Evolutionary conservation across 805 yeast genomes (phyloP), one percentile per base, ranked within the genome.

Genomic region (Scheffersomyces amazonensis): DNA sequence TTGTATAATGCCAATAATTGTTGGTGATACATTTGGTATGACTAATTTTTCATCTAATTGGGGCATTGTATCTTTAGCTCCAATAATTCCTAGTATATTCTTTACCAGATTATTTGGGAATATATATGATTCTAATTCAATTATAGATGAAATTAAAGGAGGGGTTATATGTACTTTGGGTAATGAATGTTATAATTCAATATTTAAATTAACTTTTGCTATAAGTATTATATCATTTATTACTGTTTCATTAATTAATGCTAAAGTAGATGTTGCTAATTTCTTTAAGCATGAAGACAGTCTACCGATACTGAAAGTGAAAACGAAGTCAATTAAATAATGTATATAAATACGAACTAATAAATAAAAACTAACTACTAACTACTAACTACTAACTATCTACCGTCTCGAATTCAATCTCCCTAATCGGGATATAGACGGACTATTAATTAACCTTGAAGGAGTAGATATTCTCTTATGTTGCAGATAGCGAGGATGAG

Each of bases 11-110:
- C 93, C 95, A 4, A 78, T 85, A n/a, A 76, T 86, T 16, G 73
- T 83, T n/a, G 76, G 87, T 13, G 91, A 86, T 46, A 59, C 73
- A 8, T 85, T 83, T 61, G 93, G 93, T 2, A 75, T 86, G 65
- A 66, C 66, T 13, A 69, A 75, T 36, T 83, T 84, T 49, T 75
- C 86, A 6, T 78, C 75, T 46, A 83, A 83, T 50, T 85, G 89
- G 87, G 95, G 95, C 0, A 53, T 80, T 24, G 71, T 83, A 16
- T 79, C 81, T 9, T 52, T 82, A 36, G 78, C 89, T 0, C 90
- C 93, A 1, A 73, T 82, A 12, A 44, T 80, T 0, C 78, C 85
- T 1, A 75, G 83, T 28, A 75, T 76, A 45, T 60, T 73, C 41
- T 71, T 85, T 46, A 83, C 87, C 31, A 66, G 71, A 37, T 56